Evolutionary conservation across 257 asterid species (phyloP), one percentile per base, ranked within the genome.

Genomic region (Nicotiana tabacum): DNA sequence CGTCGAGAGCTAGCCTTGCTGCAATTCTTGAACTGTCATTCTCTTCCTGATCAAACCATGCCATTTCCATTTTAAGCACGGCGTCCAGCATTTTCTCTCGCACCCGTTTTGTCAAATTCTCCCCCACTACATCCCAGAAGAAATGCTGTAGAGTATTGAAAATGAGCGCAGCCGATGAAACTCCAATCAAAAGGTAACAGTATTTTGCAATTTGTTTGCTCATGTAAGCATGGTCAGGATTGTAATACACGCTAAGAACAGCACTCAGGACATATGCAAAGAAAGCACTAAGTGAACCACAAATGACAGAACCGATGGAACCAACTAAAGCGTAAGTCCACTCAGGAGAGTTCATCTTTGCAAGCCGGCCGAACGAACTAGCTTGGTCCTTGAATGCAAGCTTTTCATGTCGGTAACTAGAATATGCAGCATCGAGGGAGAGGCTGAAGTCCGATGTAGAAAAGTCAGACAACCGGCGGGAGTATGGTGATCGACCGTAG

Each of bases 11-110:
- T 82, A 95, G 86, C 88, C 99, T 89, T 0, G 99, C 99, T 9
- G 97, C 88, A 67, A 94, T 85, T 83, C 97, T 90, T 2, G 98
- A 93, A 89, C 99, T 95, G 58, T 91, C 95, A 6, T 95, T 92
- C 81, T 92, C 99, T 80, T 95, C 98, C 87, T 89, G 97, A 84
- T 95, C 99, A 24, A 95, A 95, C 99, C 99, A 95, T 0, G 99
- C 95, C 92, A 93, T 88, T 87, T 95, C 99, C 51, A 93, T 95
- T 70, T 90, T 93, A 35, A 95, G 87, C 43, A 93, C 97, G 1
- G 99, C 98, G 2, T 87, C 89, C 80, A 95, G 88, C 97, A 95
- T 89, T 86, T 92, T 91, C 87, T 93, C 98, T 66, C 98, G 83
- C 6, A 95, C 99, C 0, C 99, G 93, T 81, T 91, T 86, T 1